These are phyloP conservation scores for Tetrahymena borealis DNA, from an alignment of 73 alveolate species.

Conservation along the genomic window DNA sequence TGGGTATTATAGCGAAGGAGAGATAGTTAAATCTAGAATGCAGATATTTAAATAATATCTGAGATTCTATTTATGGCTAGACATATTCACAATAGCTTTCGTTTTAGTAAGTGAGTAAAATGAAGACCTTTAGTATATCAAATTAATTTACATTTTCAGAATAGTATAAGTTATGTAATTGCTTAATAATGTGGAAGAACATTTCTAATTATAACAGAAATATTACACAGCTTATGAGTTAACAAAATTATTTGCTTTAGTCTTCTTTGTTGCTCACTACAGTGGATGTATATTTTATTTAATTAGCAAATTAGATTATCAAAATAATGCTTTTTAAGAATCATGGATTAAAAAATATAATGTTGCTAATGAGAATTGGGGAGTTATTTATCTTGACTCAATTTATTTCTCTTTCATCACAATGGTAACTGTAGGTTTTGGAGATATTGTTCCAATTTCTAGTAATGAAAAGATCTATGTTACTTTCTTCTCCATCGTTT, in stretches of 20 bases:
- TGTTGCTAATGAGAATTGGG: constrained; percentile 18
- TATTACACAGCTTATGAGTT: background rate
- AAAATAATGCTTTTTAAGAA: background rate
- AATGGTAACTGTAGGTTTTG: constrained; percentile 37
- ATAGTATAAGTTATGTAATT: background rate
- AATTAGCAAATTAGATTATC: background rate
- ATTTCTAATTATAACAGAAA: background rate
- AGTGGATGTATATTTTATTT: background rate
- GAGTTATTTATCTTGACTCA: constrained; percentile 12
- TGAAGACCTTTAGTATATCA: background rate
- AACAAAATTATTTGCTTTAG: background rate
- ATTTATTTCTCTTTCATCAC: constrained; percentile 37
- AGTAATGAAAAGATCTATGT: constrained; percentile 23
- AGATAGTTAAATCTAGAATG: background rate
- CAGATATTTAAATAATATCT: background rate
- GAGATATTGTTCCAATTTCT: constrained; percentile 34
- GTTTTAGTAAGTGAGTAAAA: background rate
- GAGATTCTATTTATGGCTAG: background rate
- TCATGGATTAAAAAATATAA: constrained; percentile 12
- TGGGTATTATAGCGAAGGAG: background rate
- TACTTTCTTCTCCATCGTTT: constrained; percentile 17
- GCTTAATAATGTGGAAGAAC: background rate
- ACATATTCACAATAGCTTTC: background rate
- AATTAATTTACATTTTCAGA: background rate
- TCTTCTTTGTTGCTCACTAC: background rate